Percentiles rank a stretch among this genome's conserved stretches.
These are phyloP conservation scores for Phytophthora crassamura DNA, from an alignment of 352 stramenopile genomes.

Conservation along the genomic window DNA sequence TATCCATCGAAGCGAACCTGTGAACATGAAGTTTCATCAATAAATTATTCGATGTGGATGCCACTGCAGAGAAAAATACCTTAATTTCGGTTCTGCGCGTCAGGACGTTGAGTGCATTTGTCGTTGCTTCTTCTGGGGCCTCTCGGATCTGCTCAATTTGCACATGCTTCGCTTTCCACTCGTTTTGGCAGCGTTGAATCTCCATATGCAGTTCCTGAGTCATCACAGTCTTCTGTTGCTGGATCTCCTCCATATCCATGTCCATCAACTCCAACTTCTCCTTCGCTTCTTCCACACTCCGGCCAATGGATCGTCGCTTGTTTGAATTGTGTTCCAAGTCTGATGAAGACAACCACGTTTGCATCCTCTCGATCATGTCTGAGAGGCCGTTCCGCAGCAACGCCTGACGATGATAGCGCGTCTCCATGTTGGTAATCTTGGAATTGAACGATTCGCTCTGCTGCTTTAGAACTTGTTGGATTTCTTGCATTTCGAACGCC, in stretches of 20 bases:
- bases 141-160: slow-evolving; percentile 50
- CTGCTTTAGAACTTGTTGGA: slow-evolving; percentile 28
- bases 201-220: slow-evolving; percentile 18
- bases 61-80: slow-evolving; percentile 29
- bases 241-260: slow-evolving; percentile 35
- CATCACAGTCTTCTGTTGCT: slow-evolving; percentile 23
- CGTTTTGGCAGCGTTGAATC: slow-evolving; percentile 35
- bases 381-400: slow-evolving; percentile 41
- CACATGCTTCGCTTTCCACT: slow-evolving; percentile 49
- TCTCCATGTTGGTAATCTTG: slow-evolving; percentile 42
- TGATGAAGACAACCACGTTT: slow-evolving; percentile 33
- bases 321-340: slow-evolving; percentile 5
- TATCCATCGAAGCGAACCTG: slow-evolving; percentile 50
- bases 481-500: slow-evolving; percentile 60
- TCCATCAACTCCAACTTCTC: slow-evolving; percentile 45
- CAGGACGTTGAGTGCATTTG: slow-evolving; percentile 58
- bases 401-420: slow-evolving; percentile 40
- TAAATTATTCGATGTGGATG: background rate
- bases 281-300: slow-evolving; percentile 26
- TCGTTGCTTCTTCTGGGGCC: slow-evolving; percentile 29
- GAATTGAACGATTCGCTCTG: slow-evolving; percentile 30
- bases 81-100: slow-evolving; percentile 60
- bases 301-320: slow-evolving; percentile 15
- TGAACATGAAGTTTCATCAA: slow-evolving; percentile 6
- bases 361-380: slow-evolving; percentile 53